Conservation (phyloP, 2,329 filamentous ascomycete genomes). For the Blumeria graminis region DNA sequence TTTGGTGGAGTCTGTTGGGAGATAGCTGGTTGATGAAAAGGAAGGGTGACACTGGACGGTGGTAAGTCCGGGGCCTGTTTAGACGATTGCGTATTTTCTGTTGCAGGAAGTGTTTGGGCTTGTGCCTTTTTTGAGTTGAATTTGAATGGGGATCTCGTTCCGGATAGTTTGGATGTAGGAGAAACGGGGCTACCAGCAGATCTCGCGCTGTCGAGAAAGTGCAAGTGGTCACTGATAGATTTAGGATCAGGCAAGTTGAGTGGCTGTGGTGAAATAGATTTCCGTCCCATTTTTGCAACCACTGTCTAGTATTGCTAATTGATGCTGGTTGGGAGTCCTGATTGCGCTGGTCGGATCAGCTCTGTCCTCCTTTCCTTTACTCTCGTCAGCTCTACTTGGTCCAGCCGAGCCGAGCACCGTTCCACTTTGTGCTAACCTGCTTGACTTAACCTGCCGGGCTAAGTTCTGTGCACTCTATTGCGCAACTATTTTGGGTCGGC, state of each 20-base stretch:
- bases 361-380: too few relatives aligned
- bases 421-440: too few relatives aligned
- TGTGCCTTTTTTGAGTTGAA: slow-evolving; percentile 11
- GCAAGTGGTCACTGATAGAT: slow-evolving; percentile 5
- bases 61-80: slow-evolving; percentile 5
- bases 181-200: slow-evolving; percentile 3
- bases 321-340: too few relatives aligned
- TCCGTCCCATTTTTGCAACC: slow-evolving; percentile 10
- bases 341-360: too few relatives aligned
- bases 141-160: slow-evolving; percentile 13
- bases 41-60: slow-evolving; percentile 4
- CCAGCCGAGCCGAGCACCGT: too few relatives aligned
- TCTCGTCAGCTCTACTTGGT: too few relatives aligned
- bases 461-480: too few relatives aligned
- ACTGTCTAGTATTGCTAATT: too few relatives aligned
- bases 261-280: slow-evolving; percentile 11
- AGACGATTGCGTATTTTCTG: not conserved
- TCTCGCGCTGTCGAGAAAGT: slow-evolving; percentile 3
- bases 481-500: too few relatives aligned
- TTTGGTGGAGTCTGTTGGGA: slow-evolving; percentile 7
- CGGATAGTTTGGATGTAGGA: slow-evolving; percentile 11
- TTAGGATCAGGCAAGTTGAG: slow-evolving; percentile 11
- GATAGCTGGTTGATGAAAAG: slow-evolving; percentile 7
- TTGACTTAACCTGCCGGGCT: too few relatives aligned
- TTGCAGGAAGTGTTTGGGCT: slow-evolving; percentile 5